These are phyloP conservation scores for Wickerhamomyces canadensis DNA, from an alignment of 805 yeast genomes.

Conservation along the genomic window DNA sequence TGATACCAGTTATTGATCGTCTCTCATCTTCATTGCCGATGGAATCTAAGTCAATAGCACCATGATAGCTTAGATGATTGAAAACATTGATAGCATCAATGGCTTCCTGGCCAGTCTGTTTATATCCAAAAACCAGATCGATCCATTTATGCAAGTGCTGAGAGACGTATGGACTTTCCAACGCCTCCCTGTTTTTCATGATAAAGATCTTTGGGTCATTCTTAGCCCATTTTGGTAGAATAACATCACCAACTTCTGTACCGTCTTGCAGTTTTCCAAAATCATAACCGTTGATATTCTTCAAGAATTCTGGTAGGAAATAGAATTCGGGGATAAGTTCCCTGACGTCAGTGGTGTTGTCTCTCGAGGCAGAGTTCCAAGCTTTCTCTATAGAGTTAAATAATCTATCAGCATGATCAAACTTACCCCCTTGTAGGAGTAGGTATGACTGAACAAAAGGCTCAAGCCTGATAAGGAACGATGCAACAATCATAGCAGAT, in stretches of 20 bases:
- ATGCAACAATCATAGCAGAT: slow-evolving; percentile 88
- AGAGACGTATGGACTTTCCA: slow-evolving; percentile 79
- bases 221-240: slow-evolving; percentile 79
- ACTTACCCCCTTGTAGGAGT: slow-evolving; percentile 78
- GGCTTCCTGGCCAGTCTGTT: slow-evolving; percentile 72
- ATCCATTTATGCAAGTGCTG: slow-evolving; percentile 77
- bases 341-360: slow-evolving; percentile 81
- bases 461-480: slow-evolving; percentile 67
- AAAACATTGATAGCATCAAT: slow-evolving; percentile 66
- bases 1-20: slow-evolving; percentile 74
- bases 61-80: slow-evolving; percentile 79
- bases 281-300: slow-evolving; percentile 58
- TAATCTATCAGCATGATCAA: slow-evolving; percentile 83
- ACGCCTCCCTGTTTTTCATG: slow-evolving; percentile 71
- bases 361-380: slow-evolving; percentile 75
- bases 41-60: slow-evolving; percentile 71
- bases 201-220: slow-evolving; percentile 71
- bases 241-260: slow-evolving; percentile 50
- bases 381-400: slow-evolving; percentile 72
- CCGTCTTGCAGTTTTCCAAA: slow-evolving; percentile 70
- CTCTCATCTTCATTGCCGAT: slow-evolving; percentile 71
- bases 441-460: slow-evolving; percentile 81
- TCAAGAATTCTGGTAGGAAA: slow-evolving; percentile 72
- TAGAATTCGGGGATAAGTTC: slow-evolving; percentile 86
- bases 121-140: slow-evolving; percentile 75